Base-by-base conservation (phyloP, 2,329 filamentous ascomycete genomes). In the Ophiostoma sp. region DNA sequence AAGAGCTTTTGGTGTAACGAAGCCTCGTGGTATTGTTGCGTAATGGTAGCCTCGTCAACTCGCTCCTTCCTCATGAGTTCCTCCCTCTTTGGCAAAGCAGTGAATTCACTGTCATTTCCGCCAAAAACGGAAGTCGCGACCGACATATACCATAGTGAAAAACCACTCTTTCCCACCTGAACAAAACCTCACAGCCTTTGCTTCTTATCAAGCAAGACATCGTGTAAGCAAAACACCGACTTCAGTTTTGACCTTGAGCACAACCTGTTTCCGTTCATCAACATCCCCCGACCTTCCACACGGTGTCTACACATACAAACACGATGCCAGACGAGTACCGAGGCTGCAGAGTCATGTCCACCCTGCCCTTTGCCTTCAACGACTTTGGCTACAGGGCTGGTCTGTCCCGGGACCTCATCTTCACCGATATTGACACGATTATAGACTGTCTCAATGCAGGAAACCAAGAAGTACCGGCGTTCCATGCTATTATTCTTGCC, bases 281-380 rank as follows among this genome's bases (percentile, higher is more conserved):
- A 44, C 42, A 2, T 44, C 2, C 42, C 42, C 42, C 11, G 42
- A 44, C 42, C 42, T 16, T n/a, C 8, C 9, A 12, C 38, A 16
- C 16, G 0, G 49, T 11, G 27, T 36, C 18, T 55, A 41, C 38
- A 41, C 38, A 16, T 18, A 16, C 1, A 1, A 44, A 16, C 60
- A 44, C 60, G 12, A 63, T 63, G 60, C 16, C 60, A 9, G 60
- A 42, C 27, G 5, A 27, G 18, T 67, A 64, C n/a, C 18, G 18
- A 3, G 47, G 62, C 41, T 67, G 66, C 52, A n/a, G 45, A 36
- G 42, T 55, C 18, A 52, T 67, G 14, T 12, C 27, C 2, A 11
- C 55, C 40, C 47, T 64, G 49, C 65, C 66, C 5, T 49, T 67
- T 27, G 62, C 62, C n/a, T 65, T 69, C 27, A 71, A 71, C n/a